Base-by-base conservation (phyloP, 176 grass and related monocot species). In the Triticum timopheevii region DNA sequence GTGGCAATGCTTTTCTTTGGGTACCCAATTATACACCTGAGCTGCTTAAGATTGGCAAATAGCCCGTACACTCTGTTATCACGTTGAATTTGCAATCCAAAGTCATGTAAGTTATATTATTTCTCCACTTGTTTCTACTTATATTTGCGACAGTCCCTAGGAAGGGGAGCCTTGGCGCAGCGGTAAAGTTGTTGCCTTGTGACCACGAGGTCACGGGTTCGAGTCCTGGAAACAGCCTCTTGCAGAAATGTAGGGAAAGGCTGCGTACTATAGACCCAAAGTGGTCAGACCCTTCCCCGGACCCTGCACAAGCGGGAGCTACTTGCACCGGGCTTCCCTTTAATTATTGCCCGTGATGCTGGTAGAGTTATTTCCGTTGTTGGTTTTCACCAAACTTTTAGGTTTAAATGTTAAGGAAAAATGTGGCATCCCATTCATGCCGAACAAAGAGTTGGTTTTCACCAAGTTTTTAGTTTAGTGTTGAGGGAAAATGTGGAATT, bases 401-500 rank as follows among this genome's bases (percentile, higher is more conserved):
- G 62, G 62, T 25, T 65, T 12, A 28, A 25, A 23, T 65, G 24
- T 65, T 12, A 65, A 54, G 50, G 3, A 28, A 65, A 62, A 27
- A 25, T 13, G 24, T 27, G 62, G 25, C 27, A 71, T n/a, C 22
- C 36, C 27, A 40, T 74, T 74, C 71, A 73, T 6, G 69, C 69
- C n/a, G 22, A 38, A 13, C 22, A 73, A 73, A 24, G n/a, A 13
- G 5, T 24, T 24, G 33, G 22, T 36, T 85, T 66, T 76, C 40
- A 25, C 38, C 38, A 73, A 27, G 13, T 44, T 73, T 73, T 8
- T 27, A 6, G 31, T 39, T 6, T 50, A 85, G 42, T 36, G 74
- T 28, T 85, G 54, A 76, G 10, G 10, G 24, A 79, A 69, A 86
- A 79, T 54, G 63, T 39, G 47, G 24, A 52, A 76, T 25, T 82